Percentiles rank a stretch among this genome's conserved stretches.
Evolutionary conservation across 345 rosid species (phyloP).

Genomic region (Gossypium arboreum): DNA sequence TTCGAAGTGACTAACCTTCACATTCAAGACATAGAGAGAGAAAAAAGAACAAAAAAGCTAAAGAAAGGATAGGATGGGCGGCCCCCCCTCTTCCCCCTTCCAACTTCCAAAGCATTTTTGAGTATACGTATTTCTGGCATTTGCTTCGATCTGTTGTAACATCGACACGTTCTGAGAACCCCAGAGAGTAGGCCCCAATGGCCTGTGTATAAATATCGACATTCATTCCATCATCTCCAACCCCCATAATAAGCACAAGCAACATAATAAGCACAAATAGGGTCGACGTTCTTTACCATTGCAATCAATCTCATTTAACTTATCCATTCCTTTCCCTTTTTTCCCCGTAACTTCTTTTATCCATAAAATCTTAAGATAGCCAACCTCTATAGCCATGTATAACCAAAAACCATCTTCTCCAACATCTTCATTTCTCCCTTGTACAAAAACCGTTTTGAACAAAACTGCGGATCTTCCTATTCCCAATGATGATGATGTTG

Average conservation of each 20-base stretch:
- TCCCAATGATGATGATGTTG: slow-evolving; percentile 26
- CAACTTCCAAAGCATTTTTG: slow-evolving; percentile 13
- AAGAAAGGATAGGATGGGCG: slow-evolving; percentile 10
- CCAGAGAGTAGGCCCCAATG: slow-evolving; percentile 25
- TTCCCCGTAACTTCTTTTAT: slow-evolving; percentile 4
- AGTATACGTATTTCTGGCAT: too few relatives aligned
- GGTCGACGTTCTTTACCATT: neutral
- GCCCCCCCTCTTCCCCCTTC: slow-evolving; percentile 5
- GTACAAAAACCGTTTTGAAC: slow-evolving; percentile 40
- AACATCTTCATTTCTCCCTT: slow-evolving; percentile 36
- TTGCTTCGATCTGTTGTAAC: slow-evolving; percentile 13
- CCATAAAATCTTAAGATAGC: neutral
- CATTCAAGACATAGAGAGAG: neutral
- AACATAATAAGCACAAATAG: neutral
- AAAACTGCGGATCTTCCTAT: slow-evolving; percentile 32
- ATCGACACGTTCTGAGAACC: neutral
- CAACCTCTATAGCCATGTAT: slow-evolving; percentile 40
- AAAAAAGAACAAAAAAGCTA: neutral
- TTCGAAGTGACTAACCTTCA: slow-evolving; percentile 1
- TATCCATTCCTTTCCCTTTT: neutral
- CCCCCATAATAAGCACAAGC: slow-evolving; percentile 18
- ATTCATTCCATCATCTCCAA: slow-evolving; percentile 15
- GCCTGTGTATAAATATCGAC: slow-evolving; percentile 40
- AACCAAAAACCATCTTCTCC: slow-evolving; percentile 59
- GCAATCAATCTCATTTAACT: slow-evolving; percentile 6